Evolutionary conservation across 768 basidiomycete species (phyloP).

Genomic region (Lactifluus volemus): DNA sequence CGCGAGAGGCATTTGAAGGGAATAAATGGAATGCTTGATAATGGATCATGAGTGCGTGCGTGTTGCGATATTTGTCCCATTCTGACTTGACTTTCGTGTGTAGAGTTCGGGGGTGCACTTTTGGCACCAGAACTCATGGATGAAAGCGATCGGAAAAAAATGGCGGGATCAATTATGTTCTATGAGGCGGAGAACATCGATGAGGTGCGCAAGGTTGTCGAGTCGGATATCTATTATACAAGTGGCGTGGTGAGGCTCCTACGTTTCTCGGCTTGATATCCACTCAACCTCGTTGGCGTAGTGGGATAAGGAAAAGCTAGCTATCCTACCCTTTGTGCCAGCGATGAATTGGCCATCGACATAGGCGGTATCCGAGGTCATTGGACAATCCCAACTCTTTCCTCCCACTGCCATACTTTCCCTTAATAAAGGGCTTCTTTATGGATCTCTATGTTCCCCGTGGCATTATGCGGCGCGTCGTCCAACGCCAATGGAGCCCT

Average conservation of each 20-base stretch:
- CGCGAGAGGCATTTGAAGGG: conserved; percentile 23
- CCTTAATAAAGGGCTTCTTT: too few species aligned
- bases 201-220: conserved; percentile 21
- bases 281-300: background rate
- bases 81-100: background rate
- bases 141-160: conserved; percentile 11
- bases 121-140: conserved; percentile 16
- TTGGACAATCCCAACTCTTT: background rate
- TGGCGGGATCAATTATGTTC: conserved; percentile 24
- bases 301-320: conserved; percentile 13
- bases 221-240: conserved; percentile 25
- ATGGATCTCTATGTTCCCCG: background rate
- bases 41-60: conserved; percentile 16
- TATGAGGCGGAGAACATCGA: conserved; percentile 21
- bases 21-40: conserved; percentile 1
- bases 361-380: background rate
- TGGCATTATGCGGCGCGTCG: too few species aligned
- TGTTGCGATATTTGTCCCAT: background rate
- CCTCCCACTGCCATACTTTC: background rate
- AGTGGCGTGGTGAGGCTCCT: conserved; percentile 22
- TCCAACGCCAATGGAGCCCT: too few species aligned
- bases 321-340: conserved; percentile 10
- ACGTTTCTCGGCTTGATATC: background rate
- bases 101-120: conserved; percentile 14
- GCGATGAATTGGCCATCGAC: conserved; percentile 9